Evolutionary conservation across 2,329 filamentous ascomycete genomes (phyloP).

Genomic region (Polytolypa hystricis): DNA sequence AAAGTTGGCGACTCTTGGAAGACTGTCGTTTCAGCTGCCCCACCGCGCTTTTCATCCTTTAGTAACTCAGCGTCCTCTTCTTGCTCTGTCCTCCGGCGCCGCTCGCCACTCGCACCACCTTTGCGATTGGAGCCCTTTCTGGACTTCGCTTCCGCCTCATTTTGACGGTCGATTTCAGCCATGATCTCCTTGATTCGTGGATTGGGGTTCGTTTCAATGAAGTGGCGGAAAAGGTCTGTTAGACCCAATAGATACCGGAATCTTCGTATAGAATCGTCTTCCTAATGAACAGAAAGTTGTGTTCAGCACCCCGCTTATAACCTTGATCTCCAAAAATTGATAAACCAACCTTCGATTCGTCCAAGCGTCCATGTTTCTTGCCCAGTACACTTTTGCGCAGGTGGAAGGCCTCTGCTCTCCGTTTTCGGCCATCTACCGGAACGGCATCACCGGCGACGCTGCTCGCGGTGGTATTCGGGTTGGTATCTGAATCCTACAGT

Average conservation of each 20-base stretch:
- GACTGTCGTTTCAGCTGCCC: conserved; percentile 73
- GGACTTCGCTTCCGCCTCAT: conserved; percentile 58
- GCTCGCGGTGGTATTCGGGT: conserved; percentile 61
- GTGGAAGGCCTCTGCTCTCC: conserved; percentile 76
- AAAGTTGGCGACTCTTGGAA: conserved; percentile 92
- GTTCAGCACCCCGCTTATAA: conserved; percentile 9
- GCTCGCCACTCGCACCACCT: conserved; percentile 68
- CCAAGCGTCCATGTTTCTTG: conserved; percentile 84
- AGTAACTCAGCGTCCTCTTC: conserved; percentile 89
- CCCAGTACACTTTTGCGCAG: conserved; percentile 86
- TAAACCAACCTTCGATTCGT: conserved; percentile 68
- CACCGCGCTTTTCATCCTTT: conserved; percentile 78
- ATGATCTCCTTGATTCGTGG: conserved; percentile 91
- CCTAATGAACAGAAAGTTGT: conserved; percentile 40
- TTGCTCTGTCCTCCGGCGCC: conserved; percentile 82
- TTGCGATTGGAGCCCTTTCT: conserved; percentile 70
- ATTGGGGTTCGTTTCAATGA: conserved; percentile 95
- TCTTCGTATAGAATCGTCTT: conserved; percentile 87
- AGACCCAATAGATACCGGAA: conserved; percentile 92
- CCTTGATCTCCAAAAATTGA: not conserved
- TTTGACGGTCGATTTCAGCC: conserved; percentile 86
- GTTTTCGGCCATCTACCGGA: conserved; percentile 64
- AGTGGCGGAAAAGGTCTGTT: conserved; percentile 95
- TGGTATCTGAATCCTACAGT: conserved; percentile 51
- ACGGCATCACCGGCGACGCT: conserved; percentile 68